A percentile compares a stretch with the other conserved stretches of the same genome.
Conservation (phyloP, 768 basidiomycete genomes). For the Hericium alpestre region DNA sequence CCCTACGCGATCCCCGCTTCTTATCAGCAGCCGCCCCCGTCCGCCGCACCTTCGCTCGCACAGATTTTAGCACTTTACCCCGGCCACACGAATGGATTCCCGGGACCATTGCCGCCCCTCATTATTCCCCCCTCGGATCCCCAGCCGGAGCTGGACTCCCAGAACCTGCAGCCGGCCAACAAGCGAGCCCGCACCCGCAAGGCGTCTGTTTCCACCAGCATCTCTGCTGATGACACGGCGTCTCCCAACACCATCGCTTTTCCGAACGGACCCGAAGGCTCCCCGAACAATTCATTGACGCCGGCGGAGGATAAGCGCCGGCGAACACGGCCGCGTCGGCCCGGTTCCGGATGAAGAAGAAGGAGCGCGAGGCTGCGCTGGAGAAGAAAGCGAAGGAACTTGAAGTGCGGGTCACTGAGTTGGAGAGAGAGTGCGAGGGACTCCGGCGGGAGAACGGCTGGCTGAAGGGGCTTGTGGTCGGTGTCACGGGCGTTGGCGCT, state of each 20-base stretch:
- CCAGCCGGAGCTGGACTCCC: slow-evolving; percentile 11
- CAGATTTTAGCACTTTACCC: slow-evolving; percentile 60
- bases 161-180: slow-evolving; percentile 2
- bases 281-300: slow-evolving; percentile 25
- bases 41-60: slow-evolving; percentile 44
- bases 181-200: slow-evolving; percentile 29
- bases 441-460: slow-evolving; percentile 85
- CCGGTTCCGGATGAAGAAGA: slow-evolving; percentile 91
- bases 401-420: slow-evolving; percentile 62
- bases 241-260: slow-evolving; percentile 4
- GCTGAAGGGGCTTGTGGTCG: slow-evolving; percentile 84
- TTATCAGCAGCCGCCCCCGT: slow-evolving; percentile 19
- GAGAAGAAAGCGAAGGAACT: slow-evolving; percentile 81
- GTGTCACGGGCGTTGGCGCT: slow-evolving; percentile 64
- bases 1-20: slow-evolving; percentile 27
- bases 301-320: slow-evolving; percentile 85
- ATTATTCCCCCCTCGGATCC: slow-evolving; percentile 4
- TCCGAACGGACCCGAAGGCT: slow-evolving; percentile 7
- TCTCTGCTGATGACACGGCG: slow-evolving; percentile 22
- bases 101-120: not conserved
- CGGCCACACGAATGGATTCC: not conserved
- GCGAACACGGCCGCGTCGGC: slow-evolving; percentile 90
- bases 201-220: slow-evolving; percentile 27
- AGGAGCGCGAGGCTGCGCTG: slow-evolving; percentile 84
- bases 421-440: slow-evolving; percentile 87